These are phyloP conservation scores for Triglochin maritima DNA, from an alignment of 106 monocot species.

Conservation along the genomic window DNA sequence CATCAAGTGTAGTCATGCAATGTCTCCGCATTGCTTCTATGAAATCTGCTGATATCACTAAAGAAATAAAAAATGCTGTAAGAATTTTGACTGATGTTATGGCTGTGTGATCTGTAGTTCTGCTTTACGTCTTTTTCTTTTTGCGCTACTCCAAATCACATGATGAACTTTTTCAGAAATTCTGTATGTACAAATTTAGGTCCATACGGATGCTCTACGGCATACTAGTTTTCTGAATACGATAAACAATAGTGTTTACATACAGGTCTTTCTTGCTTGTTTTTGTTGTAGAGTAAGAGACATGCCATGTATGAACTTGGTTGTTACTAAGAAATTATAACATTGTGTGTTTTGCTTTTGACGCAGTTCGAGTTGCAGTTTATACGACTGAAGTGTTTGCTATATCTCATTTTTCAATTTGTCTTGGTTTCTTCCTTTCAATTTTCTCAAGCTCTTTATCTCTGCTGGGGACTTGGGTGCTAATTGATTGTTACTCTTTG, in stretches of 20 bases:
- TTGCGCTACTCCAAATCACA: not conserved
- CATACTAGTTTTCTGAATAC: not conserved
- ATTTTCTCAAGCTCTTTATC: no score
- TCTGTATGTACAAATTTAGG: not conserved
- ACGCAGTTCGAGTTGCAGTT: no score
- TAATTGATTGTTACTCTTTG: not conserved
- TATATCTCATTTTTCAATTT: no score
- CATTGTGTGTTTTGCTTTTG: no score
- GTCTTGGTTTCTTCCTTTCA: no score
- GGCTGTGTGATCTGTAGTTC: not conserved
- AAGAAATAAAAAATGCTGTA: slow-evolving; percentile 72
- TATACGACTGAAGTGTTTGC: no score
- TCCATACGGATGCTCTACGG: not conserved
- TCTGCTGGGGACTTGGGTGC: no score
- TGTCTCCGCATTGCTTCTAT: slow-evolving; percentile 70
- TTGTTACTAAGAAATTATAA: no score
- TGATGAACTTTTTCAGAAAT: not conserved
- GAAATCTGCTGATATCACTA: slow-evolving; percentile 72
- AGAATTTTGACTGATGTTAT: slow-evolving; percentile 6
- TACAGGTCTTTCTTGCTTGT: no score
- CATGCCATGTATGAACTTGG: no score
- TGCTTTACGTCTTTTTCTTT: not conserved
- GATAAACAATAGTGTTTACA: no score
- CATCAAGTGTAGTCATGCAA: slow-evolving; percentile 47
- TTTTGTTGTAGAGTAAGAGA: no score